Base-by-base conservation (phyloP, 2,329 filamentous ascomycete species). In the Fusarium nematophilum region DNA sequence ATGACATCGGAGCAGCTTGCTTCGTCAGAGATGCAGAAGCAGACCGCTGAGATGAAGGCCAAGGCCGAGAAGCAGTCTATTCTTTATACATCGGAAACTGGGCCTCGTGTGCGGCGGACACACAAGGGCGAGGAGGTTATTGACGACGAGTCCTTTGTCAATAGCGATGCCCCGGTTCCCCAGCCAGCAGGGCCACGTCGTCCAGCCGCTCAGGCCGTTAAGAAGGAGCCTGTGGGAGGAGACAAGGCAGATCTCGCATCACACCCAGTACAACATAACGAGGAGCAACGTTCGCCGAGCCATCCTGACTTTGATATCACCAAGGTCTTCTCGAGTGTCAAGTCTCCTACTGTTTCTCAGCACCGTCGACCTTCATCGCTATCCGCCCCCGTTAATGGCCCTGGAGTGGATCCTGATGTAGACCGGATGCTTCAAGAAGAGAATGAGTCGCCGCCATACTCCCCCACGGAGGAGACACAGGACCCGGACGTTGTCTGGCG, bases 61-160 rank as follows among this genome's bases (percentile, higher is more conserved):
- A 85, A 87, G 57, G 87, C 88, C 0, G 91, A 95, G 70, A 91
- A 93, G 68, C 91, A 94, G 73, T 91, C 94, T 38, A 93, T 95
- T 39, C 84, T 96, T 27, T 88, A 94, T 56, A 86, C 92, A 11
- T 86, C 91, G 15, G 87, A 90, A 14, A 73, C 74, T 1, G 83
- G 86, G 42, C 92, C 93, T 4, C 87, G 93, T 3, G 89, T 97
- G 52, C 86, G 93, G 68, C 88, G 91, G 65, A 97, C 94, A 3
- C 94, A 98, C 79, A 98, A 98, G 75, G 95, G 95, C 10, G 93
- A 97, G 54, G 95, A 98, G 72, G 76, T 97, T 13, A 84, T 98
- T 13, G 93, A 94, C 59, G 87, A 90, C 38, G 92, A 96, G 27
- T 81, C 77, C n/a, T 73, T 76, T 30, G 57, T 75, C n/a, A 71